A percentile compares a stretch with the other conserved stretches of the same genome.
phyloP scores from a whole-genome alignment of 495 filamentous ascomycete species.

The Cercophora samala region DNA sequence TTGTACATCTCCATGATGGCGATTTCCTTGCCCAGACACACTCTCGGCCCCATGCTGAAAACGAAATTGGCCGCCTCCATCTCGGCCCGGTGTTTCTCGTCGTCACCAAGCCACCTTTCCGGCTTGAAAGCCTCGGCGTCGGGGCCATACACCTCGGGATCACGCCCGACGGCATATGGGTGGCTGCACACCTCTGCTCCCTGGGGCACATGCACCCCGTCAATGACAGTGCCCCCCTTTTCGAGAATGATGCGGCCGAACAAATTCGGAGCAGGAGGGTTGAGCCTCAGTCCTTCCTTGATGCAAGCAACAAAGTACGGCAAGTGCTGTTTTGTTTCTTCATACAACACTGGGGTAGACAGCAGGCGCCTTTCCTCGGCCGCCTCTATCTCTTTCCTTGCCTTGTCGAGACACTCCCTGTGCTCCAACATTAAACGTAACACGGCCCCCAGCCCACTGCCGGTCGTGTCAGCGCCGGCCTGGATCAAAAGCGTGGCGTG shows the following conservation, averaged over 20 bases:
- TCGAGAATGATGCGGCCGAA: slow-evolving; percentile 51
- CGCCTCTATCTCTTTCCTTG: slow-evolving; percentile 7
- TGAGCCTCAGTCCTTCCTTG: slow-evolving; percentile 55
- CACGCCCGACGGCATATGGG: slow-evolving; percentile 33
- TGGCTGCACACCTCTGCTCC: slow-evolving; percentile 35
- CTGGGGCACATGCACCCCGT: slow-evolving; percentile 48
- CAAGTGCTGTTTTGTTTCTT: slow-evolving; percentile 26
- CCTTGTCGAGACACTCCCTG: not conserved
- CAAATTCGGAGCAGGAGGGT: slow-evolving; percentile 49
- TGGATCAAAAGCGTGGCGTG: slow-evolving; percentile 25
- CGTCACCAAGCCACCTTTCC: slow-evolving; percentile 40
- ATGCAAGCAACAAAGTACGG: slow-evolving; percentile 57
- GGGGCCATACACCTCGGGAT: slow-evolving; percentile 44
- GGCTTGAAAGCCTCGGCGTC: slow-evolving; percentile 48
- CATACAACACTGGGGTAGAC: slow-evolving; percentile 13
- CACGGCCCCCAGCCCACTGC: slow-evolving; percentile 31
- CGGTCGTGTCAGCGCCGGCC: slow-evolving; percentile 39
- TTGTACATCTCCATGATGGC: slow-evolving; percentile 61
- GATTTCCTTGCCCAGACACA: slow-evolving; percentile 64
- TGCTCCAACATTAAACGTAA: slow-evolving; percentile 2
- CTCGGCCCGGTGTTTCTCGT: slow-evolving; percentile 6
- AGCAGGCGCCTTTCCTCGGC: slow-evolving; percentile 9
- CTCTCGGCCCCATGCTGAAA: slow-evolving; percentile 58
- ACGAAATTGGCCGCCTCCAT: slow-evolving; percentile 29
- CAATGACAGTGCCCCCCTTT: slow-evolving; percentile 46